A percentile compares a stretch with the other conserved stretches of the same genome.
These are phyloP conservation scores for Penicillium chermesinum DNA, from an alignment of 495 filamentous ascomycete genomes.

Conservation along the genomic window DNA sequence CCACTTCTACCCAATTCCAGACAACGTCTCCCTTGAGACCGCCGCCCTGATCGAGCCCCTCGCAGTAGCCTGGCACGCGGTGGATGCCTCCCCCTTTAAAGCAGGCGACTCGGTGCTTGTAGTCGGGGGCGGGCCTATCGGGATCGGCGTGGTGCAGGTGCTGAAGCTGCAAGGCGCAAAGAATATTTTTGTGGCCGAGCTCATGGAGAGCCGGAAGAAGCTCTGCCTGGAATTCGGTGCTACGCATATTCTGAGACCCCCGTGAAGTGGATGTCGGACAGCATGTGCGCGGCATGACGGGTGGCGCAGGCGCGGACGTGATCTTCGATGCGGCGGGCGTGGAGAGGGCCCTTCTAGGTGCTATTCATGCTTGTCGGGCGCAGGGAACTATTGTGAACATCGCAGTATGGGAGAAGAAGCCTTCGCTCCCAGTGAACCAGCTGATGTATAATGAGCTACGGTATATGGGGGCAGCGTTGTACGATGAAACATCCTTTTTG, in stretches of 20 bases:
- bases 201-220: slow-evolving; percentile 43
- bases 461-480: slow-evolving; percentile 48
- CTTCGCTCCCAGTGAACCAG: slow-evolving; percentile 43
- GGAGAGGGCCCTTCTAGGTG: slow-evolving; percentile 44
- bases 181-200: slow-evolving; percentile 52
- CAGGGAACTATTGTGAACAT: slow-evolving; percentile 57
- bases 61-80: slow-evolving; percentile 58
- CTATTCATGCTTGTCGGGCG: slow-evolving; percentile 42
- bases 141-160: slow-evolving; percentile 51
- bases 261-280: slow-evolving; percentile 46
- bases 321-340: slow-evolving; percentile 57
- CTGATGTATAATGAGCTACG: slow-evolving; percentile 41
- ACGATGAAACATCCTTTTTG: slow-evolving; percentile 49
- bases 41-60: slow-evolving; percentile 55
- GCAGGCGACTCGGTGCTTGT: slow-evolving; percentile 43
- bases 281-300: slow-evolving; percentile 39
- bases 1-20: slow-evolving; percentile 26
- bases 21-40: slow-evolving; percentile 14
- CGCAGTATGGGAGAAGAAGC: slow-evolving; percentile 54
- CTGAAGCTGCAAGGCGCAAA: slow-evolving; percentile 44
- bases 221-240: slow-evolving; percentile 52
- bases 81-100: slow-evolving; percentile 46
- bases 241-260: slow-evolving; percentile 50
- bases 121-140: slow-evolving; percentile 56
- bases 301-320: slow-evolving; percentile 49